Percentiles rank a stretch among this genome's conserved stretches.
These are phyloP conservation scores for Coniosporium apollinis DNA, from an alignment of 495 filamentous ascomycete species.

Conservation along the genomic window DNA sequence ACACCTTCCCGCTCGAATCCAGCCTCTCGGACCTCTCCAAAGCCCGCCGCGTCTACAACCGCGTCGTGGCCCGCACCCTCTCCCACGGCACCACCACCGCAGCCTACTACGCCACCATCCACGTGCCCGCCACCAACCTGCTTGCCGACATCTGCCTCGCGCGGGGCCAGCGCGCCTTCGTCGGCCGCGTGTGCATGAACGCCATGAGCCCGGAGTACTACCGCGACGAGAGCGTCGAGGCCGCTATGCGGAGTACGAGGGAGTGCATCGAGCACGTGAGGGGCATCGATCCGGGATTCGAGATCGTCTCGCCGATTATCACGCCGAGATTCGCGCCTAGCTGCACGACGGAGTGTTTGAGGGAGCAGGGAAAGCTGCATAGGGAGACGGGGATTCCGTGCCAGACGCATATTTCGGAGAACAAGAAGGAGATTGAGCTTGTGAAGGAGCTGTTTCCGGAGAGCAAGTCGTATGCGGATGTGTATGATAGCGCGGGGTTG, in stretches of 20 bases:
- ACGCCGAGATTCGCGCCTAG: slow-evolving; percentile 82
- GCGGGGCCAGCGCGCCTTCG: slow-evolving; percentile 71
- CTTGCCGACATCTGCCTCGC: slow-evolving; percentile 63
- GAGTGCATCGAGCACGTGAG: slow-evolving; percentile 51
- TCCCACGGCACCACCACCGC: slow-evolving; percentile 81
- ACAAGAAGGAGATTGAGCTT: slow-evolving; percentile 49
- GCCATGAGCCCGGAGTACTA: slow-evolving; percentile 54
- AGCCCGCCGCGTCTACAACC: slow-evolving; percentile 47
- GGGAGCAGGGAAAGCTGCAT: slow-evolving; percentile 45
- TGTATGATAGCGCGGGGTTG: slow-evolving; percentile 60
- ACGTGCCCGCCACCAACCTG: slow-evolving; percentile 68
- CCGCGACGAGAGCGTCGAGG: slow-evolving; percentile 43
- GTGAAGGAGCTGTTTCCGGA: slow-evolving; percentile 56
- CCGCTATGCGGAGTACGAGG: slow-evolving; percentile 38
- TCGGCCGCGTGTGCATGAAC: slow-evolving; percentile 91
- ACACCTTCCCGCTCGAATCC: slow-evolving; percentile 88
- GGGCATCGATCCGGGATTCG: slow-evolving; percentile 40
- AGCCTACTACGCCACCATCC: slow-evolving; percentile 80
- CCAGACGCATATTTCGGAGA: slow-evolving; percentile 91
- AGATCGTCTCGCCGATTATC: slow-evolving; percentile 58
- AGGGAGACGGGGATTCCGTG: slow-evolving; percentile 41
- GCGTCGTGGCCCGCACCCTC: slow-evolving; percentile 61
- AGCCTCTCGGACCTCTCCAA: slow-evolving; percentile 39
- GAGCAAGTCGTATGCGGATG: slow-evolving; percentile 44
- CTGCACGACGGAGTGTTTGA: slow-evolving; percentile 45